Conservation (phyloP, 2,329 filamentous ascomycete species). For the Lasiodiplodia gonubiensis region DNA sequence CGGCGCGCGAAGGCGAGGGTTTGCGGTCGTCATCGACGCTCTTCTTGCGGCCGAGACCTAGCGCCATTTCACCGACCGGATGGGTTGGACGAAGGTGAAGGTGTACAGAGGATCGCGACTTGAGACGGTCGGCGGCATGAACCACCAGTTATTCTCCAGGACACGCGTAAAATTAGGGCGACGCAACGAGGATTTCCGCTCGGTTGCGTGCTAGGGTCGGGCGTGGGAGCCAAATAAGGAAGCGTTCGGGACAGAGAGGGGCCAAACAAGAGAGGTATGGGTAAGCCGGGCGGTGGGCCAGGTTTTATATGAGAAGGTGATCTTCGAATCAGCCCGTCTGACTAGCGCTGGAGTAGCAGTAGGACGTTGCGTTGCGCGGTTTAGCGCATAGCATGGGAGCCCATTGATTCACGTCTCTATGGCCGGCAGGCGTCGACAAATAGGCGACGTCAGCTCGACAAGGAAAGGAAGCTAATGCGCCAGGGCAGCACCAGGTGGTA, state of each 20-base stretch:
- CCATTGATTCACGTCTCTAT: not conserved
- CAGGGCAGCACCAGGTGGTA: constrained; percentile 10
- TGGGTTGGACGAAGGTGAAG: constrained; percentile 48
- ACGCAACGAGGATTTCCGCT: constrained; percentile 30
- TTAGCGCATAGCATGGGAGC: constrained; percentile 7
- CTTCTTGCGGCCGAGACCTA: constrained; percentile 41
- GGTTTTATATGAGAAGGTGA: constrained; percentile 14
- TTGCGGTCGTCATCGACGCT: constrained; percentile 20
- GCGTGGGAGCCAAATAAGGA: not conserved
- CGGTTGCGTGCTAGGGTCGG: constrained; percentile 27
- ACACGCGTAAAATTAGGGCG: not conserved
- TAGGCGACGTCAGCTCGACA: constrained; percentile 13
- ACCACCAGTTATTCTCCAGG: constrained; percentile 31
- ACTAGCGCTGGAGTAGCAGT: constrained; percentile 10
- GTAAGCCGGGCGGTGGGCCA: not conserved
- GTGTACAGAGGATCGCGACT: constrained; percentile 46
- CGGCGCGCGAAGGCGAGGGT: constrained; percentile 3
- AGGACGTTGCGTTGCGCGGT: constrained; percentile 14
- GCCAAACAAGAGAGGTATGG: not conserved
- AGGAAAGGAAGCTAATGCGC: constrained; percentile 5
- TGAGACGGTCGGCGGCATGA: constrained; percentile 47
- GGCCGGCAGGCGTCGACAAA: not conserved
- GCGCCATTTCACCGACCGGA: constrained; percentile 60
- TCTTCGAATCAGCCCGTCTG: constrained; percentile 14
- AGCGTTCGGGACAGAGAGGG: not conserved